Percentiles rank a stretch among this genome's conserved stretches.
These are phyloP conservation scores for Fusarium pseudocircinatum DNA, from an alignment of 2,329 filamentous ascomycete genomes.

Conservation along the genomic window DNA sequence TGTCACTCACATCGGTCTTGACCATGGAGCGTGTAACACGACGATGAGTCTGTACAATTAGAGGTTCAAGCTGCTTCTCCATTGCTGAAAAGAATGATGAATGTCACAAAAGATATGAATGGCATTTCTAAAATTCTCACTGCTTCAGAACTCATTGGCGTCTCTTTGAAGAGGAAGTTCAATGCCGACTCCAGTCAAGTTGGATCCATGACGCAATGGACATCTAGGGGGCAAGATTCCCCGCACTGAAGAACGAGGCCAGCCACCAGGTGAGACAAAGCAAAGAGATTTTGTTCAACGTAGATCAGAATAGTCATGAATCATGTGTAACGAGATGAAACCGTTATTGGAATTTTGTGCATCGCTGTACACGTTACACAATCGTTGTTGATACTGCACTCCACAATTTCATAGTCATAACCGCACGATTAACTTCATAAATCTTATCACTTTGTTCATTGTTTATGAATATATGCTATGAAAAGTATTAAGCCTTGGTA, in stretches of 20 bases:
- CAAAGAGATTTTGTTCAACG: no score
- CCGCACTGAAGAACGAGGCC: not conserved
- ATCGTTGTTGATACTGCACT: rapidly evolving
- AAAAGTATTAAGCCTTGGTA: conserved; percentile 51
- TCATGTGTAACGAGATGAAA: not conserved
- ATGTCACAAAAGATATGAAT: no score
- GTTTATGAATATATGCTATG: not conserved
- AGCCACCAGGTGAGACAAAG: not conserved
- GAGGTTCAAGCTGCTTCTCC: no score
- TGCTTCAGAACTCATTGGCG: no score
- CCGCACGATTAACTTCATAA: not conserved
- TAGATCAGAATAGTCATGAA: not conserved
- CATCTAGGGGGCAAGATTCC: not conserved
- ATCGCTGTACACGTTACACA: rapidly evolving
- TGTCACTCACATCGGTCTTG: not conserved
- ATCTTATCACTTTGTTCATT: rapidly evolving
- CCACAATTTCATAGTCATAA: not conserved
- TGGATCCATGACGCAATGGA: conserved; percentile 4
- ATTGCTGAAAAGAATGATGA: no score
- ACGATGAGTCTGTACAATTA: not conserved
- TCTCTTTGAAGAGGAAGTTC: no score
- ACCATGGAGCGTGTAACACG: conserved; percentile 22
- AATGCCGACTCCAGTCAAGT: no score
- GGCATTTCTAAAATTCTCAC: no score
- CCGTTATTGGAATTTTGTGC: not conserved